Evolutionary conservation across 2,329 filamentous ascomycete species (phyloP), one percentile per base, ranked within the genome.

Genomic region (Pseudopithomyces maydicus): DNA sequence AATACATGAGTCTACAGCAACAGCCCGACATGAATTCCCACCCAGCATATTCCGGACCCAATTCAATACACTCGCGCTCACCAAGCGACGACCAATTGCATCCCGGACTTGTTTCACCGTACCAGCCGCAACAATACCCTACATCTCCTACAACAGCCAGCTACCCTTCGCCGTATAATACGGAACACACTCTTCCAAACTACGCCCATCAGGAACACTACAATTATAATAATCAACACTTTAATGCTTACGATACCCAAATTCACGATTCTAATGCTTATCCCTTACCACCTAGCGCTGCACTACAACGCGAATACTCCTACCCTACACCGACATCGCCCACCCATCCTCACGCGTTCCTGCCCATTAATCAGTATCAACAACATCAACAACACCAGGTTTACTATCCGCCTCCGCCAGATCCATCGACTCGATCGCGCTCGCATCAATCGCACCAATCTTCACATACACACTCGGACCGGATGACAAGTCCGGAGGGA

Each of bases 361-460:
- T 50, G 10, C 47, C 47, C 2, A n/a, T 50, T 10, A 39, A 14
- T 8, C 47, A 45, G n/a, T n/a, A 20, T 8, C 22, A 45, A n/a
- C 43, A 29, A 22, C 41, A 54, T 17, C 56, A 61, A n/a, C 61
- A 68, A 49, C 47, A 57, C 29, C 68, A 71, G 52, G 49, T 67
- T n/a, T 72, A 72, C 54, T 72, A 71, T 43, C 68, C 69, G 8
- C 68, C 68, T 12, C 67, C 67, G 4, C 63, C 58, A 20, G 65
- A 69, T 14, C 58, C 60, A 22, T 55, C 58, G 14, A 62, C 52
- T 6, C 63, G 54, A 10, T 44, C 62, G 15, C 62, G 60, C 22
- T 43, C 58, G 7, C 51, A 54, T 12, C 53, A 44, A 29, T 57
- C 63, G 15, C 66, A 61, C 36, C 54, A 47, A 20, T 62, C 63